A percentile compares a stretch with the other conserved stretches of the same genome.
phyloP scores from a whole-genome alignment of 2,329 filamentous ascomycete species.

The Ascochyta pisi region DNA sequence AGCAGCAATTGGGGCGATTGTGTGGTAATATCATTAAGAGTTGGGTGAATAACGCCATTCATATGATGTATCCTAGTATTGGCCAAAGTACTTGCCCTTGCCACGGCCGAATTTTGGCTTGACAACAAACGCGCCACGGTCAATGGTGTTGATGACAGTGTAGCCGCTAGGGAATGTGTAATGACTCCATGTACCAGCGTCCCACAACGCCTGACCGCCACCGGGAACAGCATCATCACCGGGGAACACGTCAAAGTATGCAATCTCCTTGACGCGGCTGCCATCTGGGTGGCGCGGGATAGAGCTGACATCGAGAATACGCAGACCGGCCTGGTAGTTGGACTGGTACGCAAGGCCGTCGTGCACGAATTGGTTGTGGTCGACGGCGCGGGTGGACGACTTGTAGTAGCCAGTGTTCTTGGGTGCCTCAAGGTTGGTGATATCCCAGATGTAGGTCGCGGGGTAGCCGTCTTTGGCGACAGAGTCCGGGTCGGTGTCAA shows the following conservation, averaged over 20 bases:
- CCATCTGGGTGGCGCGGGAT: constrained; percentile 49
- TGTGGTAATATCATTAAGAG: constrained; percentile 2
- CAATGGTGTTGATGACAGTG: constrained; percentile 59
- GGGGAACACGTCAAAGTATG: constrained; percentile 53
- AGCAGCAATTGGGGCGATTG: too few species aligned
- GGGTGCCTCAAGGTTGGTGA: constrained; percentile 45
- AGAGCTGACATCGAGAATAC: constrained; percentile 51
- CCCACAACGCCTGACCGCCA: constrained; percentile 48
- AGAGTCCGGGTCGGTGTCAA: constrained; percentile 27
- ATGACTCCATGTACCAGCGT: constrained; percentile 53
- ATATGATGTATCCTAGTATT: constrained; percentile 13
- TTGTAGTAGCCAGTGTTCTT: constrained; percentile 54
- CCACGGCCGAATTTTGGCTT: constrained; percentile 37
- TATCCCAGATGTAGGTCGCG: constrained; percentile 49
- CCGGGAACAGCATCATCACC: constrained; percentile 46
- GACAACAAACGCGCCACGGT: constrained; percentile 50
- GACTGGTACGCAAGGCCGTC: constrained; percentile 52
- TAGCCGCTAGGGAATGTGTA: constrained; percentile 51
- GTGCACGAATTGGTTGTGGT: constrained; percentile 57
- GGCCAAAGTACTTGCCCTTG: constrained; percentile 36
- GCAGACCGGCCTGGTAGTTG: constrained; percentile 55
- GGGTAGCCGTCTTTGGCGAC: constrained; percentile 45
- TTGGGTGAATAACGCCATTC: neutral
- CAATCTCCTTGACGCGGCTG: constrained; percentile 50
- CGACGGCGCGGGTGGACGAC: constrained; percentile 46